Evolutionary conservation across 345 rosid genomes (phyloP).

Genomic region (Salix udensis): DNA sequence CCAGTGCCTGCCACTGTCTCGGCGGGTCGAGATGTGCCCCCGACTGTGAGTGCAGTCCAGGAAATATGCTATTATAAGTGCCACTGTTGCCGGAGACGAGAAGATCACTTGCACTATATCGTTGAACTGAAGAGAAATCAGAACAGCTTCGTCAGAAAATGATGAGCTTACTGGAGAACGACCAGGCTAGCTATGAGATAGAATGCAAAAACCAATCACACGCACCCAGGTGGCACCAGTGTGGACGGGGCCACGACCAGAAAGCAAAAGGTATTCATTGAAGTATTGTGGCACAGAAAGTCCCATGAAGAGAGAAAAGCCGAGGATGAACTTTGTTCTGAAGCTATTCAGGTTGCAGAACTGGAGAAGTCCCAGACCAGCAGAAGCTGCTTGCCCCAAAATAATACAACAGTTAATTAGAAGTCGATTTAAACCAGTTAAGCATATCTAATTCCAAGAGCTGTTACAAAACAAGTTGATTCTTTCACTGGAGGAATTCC

Average conservation of each 20-base stretch:
- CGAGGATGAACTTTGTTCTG: slow-evolving; percentile 75
- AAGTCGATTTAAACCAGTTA: neutral
- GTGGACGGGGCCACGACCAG: slow-evolving; percentile 72
- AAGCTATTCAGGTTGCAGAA: slow-evolving; percentile 86
- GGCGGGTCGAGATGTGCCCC: slow-evolving; percentile 43
- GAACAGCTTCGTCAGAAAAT: neutral
- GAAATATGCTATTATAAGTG: slow-evolving; percentile 46
- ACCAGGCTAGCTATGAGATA: neutral
- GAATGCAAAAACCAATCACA: neutral
- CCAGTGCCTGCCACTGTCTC: slow-evolving; percentile 92
- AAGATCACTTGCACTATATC: slow-evolving; percentile 76
- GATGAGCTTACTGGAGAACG: neutral
- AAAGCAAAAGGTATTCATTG: slow-evolving; percentile 45
- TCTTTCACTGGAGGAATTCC: neutral
- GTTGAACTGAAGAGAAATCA: slow-evolving; percentile 58
- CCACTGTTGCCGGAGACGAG: slow-evolving; percentile 83
- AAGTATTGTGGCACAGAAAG: slow-evolving; percentile 84
- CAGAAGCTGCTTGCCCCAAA: slow-evolving; percentile 53
- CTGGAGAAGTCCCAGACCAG: slow-evolving; percentile 75
- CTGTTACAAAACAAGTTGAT: neutral
- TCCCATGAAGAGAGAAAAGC: slow-evolving; percentile 79
- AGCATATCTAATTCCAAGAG: neutral
- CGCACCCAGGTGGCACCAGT: slow-evolving; percentile 57
- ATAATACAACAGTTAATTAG: neutral
- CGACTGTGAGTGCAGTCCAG: slow-evolving; percentile 63